Evolutionary conservation across 768 basidiomycete species (phyloP), one percentile per base, ranked within the genome.

Genomic region (Termitomyces sp.): DNA sequence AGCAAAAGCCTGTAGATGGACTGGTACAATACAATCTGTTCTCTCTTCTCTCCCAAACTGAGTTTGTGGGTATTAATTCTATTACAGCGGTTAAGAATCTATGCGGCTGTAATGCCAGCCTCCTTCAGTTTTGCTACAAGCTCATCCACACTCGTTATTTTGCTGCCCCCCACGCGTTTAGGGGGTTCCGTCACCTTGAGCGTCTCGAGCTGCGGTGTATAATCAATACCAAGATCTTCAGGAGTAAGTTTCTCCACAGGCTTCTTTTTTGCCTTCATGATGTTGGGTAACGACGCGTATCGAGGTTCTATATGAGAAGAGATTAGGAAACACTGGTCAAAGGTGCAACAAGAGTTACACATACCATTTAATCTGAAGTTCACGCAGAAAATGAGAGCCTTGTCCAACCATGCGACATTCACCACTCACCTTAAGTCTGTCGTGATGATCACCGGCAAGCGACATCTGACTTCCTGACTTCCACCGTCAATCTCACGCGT

Each of bases 211-310:
- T 83, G 79, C 16, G 94, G 93, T 0, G 84, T 81, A 54, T 92
- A 81, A 74, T 98, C 93, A 24, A 98, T 76, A 7, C 86, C 85
- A 24, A 98, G 84, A 63, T 94, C 93, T 24, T 78, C 76, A 1
- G 93, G 79, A 16, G 82, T 83, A 52, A 97, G 66, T 67, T 91
- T 94, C 73, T 95, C 87, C 44, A 98, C 73, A 14, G 90, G 87
- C 76, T 99, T 99, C 82, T 98, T 99, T 81, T 98, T 98, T n/a
- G 97, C 97, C 73, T 96, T 95, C 92, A 96, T 96, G 72, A 96
- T 96, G 65, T 93, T 94, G 3, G 94, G 93, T 59, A 99, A 71
- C n/a, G 95, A 94, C 0, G 97, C 97, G 67, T 97, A 99, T 63
- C 96, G 88, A 0, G 96, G 96, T 71, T 96, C 95, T 94, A 67